phyloP scores from a whole-genome alignment of 2,329 filamentous ascomycete species.

The Elsinoe batatas region DNA sequence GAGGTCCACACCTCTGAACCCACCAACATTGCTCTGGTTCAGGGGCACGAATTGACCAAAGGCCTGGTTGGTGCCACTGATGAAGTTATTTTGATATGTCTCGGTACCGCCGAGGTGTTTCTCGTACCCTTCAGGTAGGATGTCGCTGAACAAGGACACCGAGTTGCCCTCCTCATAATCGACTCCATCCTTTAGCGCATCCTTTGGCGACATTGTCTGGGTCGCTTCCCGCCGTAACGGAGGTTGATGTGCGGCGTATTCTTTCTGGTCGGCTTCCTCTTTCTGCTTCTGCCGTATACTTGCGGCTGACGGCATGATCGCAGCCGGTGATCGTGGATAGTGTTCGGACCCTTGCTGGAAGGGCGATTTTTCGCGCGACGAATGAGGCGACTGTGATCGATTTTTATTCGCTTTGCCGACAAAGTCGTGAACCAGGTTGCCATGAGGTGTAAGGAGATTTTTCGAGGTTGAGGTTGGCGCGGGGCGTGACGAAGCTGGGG shows the following conservation, averaged over 20 bases:
- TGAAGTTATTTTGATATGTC: slow-evolving; percentile 36
- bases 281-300: slow-evolving; percentile 53
- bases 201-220: slow-evolving; percentile 90
- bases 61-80: slow-evolving; percentile 34
- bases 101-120: slow-evolving; percentile 25
- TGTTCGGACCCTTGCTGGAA: slow-evolving; percentile 57
- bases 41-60: slow-evolving; percentile 31
- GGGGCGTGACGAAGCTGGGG: slow-evolving; percentile 44
- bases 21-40: slow-evolving; percentile 14
- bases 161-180: slow-evolving; percentile 61
- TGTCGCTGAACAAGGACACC: slow-evolving; percentile 62
- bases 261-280: slow-evolving; percentile 47
- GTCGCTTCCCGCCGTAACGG: slow-evolving; percentile 34
- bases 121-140: slow-evolving; percentile 27
- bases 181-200: slow-evolving; percentile 76
- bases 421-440: slow-evolving; percentile 60
- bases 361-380: slow-evolving; percentile 61
- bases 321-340: slow-evolving; percentile 33
- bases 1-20: slow-evolving; percentile 26
- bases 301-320: slow-evolving; percentile 45
- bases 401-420: slow-evolving; percentile 70
- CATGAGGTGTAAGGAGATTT: slow-evolving; percentile 42
- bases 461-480: slow-evolving; percentile 57
- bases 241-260: slow-evolving; percentile 25
- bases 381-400: slow-evolving; percentile 47